These are phyloP conservation scores for Entamoeba dispar DNA, from an alignment of 208 protist species.

Conservation along the genomic window DNA sequence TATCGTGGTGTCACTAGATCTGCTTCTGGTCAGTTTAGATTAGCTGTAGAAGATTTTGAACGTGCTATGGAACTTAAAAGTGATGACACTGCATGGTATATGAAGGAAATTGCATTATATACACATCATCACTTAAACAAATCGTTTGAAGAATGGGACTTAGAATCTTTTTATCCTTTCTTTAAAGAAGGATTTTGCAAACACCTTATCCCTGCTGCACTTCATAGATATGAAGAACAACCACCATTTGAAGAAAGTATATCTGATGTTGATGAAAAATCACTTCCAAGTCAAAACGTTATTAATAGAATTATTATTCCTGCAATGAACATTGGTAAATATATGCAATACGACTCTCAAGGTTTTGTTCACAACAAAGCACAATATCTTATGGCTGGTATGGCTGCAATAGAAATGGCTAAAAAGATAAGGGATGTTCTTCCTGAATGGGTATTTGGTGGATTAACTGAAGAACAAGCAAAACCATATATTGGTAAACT, in stretches of 20 bases:
- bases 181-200: slow-evolving; percentile 41
- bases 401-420: slow-evolving; percentile 33
- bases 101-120: neutral
- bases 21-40: slow-evolving; percentile 12
- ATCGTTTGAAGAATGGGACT: neutral
- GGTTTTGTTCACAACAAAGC: slow-evolving; percentile 35
- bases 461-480: neutral
- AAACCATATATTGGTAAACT: slow-evolving; percentile 13
- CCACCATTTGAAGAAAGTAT: neutral
- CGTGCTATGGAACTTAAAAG: slow-evolving; percentile 22
- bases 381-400: slow-evolving; percentile 31
- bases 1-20: slow-evolving; percentile 25
- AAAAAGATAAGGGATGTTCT: slow-evolving; percentile 5
- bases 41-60: slow-evolving; percentile 25
- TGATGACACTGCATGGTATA: slow-evolving; percentile 34
- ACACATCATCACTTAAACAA: neutral
- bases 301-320: neutral
- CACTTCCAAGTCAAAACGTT: neutral
- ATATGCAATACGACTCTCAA: neutral
- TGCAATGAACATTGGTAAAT: neutral
- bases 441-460: neutral
- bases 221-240: neutral
- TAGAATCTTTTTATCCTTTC: slow-evolving; percentile 17
- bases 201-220: slow-evolving; percentile 14
- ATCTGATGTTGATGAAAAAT: neutral